Conservation (phyloP, 108 stramenopile species). For the Asterionellopsis glacialis region DNA sequence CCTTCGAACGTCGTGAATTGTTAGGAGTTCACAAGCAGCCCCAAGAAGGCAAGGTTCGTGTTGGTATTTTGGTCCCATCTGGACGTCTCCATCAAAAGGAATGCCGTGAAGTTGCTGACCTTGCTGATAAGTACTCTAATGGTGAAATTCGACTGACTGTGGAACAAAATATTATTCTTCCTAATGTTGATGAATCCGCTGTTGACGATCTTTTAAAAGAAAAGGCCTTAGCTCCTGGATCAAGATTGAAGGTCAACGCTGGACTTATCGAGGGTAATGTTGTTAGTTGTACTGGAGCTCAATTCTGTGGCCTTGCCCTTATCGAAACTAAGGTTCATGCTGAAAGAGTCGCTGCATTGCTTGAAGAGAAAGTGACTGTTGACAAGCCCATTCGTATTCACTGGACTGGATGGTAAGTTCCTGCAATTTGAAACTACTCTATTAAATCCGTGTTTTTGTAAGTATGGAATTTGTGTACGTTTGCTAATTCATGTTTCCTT, state of each 20-base stretch:
- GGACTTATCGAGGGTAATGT: constrained; percentile 79
- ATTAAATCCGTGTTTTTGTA: neutral
- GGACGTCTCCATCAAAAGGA: constrained; percentile 79
- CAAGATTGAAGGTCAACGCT: constrained; percentile 58
- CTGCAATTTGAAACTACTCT: neutral
- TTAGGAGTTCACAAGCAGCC: constrained; percentile 89
- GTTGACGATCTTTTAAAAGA: constrained; percentile 65
- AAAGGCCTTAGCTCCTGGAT: constrained; percentile 39
- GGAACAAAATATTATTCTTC: constrained; percentile 90
- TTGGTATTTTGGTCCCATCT: constrained; percentile 82
- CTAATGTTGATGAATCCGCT: constrained; percentile 78
- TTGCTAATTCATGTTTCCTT: neutral
- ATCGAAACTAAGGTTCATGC: constrained; percentile 89
- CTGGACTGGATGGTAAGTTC: constrained; percentile 89
- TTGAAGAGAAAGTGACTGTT: constrained; percentile 76
- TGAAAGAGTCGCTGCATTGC: constrained; percentile 56
- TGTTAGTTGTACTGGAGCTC: constrained; percentile 93
- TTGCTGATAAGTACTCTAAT: constrained; percentile 81
- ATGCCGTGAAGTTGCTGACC: constrained; percentile 71
- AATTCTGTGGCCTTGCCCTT: constrained; percentile 89
- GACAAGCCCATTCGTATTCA: constrained; percentile 88
- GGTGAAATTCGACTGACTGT: constrained; percentile 94
- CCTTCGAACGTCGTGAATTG: constrained; percentile 76
- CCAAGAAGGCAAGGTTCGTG: constrained; percentile 79
- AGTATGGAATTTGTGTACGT: neutral